Base-by-base conservation (phyloP, 495 filamentous ascomycete species). In the Xanthoparmelia taractica region DNA sequence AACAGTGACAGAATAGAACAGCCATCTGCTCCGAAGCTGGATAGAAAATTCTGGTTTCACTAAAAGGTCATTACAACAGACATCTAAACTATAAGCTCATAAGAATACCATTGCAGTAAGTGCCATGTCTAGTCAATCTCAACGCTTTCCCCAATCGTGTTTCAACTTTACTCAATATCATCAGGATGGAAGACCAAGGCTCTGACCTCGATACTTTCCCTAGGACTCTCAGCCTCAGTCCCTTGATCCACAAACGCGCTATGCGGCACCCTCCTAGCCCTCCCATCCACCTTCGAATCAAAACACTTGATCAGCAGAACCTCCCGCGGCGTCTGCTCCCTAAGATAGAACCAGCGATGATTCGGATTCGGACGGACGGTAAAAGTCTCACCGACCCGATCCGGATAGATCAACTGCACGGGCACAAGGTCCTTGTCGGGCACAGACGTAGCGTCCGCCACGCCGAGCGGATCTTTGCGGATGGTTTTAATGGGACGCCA, bases 401-500 rank as follows among this genome's bases (percentile, higher is more conserved):
- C 67, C 7, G 79, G 78, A 65, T 83, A 83, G 50, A 83, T 78
- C 13, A 82, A 68, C 62, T 75, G 73, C 27, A 77, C 69, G 0
- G 74, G 73, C 17, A 84, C 66, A 2, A 83, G 72, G 48, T 81
- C 78, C 4, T 69, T 73, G 2, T 82, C 79, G 0, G 70, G 69
- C 0, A 84, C 77, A 5, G 71, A 71, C 59, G 75, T 68, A 0
- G 77, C 78, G 57, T 88, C 84, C 0, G 85, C 85, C 23, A 89
- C 75, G 5, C 80, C 80, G 0, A 89, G 74, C 0, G 86, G 86
- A 67, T 89, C 85, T 48, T 82, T 81, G 40, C 76, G 70, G 56
- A 89, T 82, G 0, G 79, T 79, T 64, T 81, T 80, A 67, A 90
- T 89, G 1, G 88, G 87, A 0, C 87, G 84, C 88, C 87, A 90